Conservation (phyloP, 2,329 filamentous ascomycete genomes). For the Sporothrix schenckii region DNA sequence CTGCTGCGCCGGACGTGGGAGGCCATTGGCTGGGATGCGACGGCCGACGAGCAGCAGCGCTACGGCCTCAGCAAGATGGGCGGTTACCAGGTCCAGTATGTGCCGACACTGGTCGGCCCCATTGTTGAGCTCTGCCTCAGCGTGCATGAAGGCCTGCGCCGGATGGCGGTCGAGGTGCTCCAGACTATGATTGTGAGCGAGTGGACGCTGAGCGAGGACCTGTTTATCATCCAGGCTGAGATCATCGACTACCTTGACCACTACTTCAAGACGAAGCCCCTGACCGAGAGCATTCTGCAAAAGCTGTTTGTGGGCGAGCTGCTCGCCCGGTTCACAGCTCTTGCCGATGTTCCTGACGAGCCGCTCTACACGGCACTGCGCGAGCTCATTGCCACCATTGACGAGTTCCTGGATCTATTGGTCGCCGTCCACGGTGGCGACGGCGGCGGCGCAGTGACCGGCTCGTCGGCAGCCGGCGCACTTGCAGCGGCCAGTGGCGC, state of each 20-base stretch:
- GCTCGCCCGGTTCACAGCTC: slow-evolving; percentile 73
- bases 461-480: not conserved
- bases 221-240: slow-evolving; percentile 89
- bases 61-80: slow-evolving; percentile 85
- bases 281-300: slow-evolving; percentile 86
- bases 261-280: slow-evolving; percentile 84
- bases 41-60: slow-evolving; percentile 71
- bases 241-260: slow-evolving; percentile 92
- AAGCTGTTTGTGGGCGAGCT: slow-evolving; percentile 91
- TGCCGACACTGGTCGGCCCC: slow-evolving; percentile 85
- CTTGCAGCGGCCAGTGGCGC: slow-evolving; percentile 3
- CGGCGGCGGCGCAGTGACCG: slow-evolving; percentile 45
- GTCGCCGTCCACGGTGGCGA: slow-evolving; percentile 85
- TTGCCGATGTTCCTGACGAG: slow-evolving; percentile 69
- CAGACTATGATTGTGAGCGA: slow-evolving; percentile 99
- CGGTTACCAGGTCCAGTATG: slow-evolving; percentile 97
- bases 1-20: slow-evolving; percentile 87
- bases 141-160: slow-evolving; percentile 86
- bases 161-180: slow-evolving; percentile 87
- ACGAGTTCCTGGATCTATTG: slow-evolving; percentile 87
- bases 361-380: slow-evolving; percentile 74
- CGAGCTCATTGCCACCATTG: slow-evolving; percentile 79
- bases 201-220: slow-evolving; percentile 92
- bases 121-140: slow-evolving; percentile 94
- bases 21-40: slow-evolving; percentile 94